Conservation (phyloP, 2,329 filamentous ascomycete genomes). For the Exophiala mesophila region DNA sequence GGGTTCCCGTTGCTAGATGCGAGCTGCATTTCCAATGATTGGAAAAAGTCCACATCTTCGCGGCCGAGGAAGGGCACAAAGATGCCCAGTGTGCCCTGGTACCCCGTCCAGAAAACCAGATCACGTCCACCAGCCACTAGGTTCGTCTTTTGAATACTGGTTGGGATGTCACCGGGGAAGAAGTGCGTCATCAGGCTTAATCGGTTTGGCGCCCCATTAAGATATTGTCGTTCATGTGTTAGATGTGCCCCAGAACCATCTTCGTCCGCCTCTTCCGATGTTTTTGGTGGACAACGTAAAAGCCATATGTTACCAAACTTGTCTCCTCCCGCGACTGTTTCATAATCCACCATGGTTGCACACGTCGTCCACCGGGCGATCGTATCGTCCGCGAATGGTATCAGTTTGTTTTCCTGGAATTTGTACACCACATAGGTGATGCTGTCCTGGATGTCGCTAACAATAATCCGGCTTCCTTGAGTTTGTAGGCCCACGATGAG, state of each 20-base stretch:
- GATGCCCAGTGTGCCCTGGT: constrained; percentile 91
- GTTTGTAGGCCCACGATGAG: constrained; percentile 86
- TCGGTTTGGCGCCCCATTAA: constrained; percentile 82
- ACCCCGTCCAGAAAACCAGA: constrained; percentile 84
- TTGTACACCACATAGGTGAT: constrained; percentile 94
- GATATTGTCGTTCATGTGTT: constrained; percentile 82
- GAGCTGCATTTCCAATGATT: constrained; percentile 83
- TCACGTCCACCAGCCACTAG: constrained; percentile 89
- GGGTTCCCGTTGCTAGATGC: constrained; percentile 67
- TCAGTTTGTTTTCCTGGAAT: constrained; percentile 80
- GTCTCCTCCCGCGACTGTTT: constrained; percentile 89
- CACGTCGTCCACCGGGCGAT: constrained; percentile 87
- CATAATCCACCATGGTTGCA: constrained; percentile 93
- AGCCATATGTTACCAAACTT: constrained; percentile 98
- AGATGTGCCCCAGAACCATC: constrained; percentile 85
- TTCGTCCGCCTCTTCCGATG: constrained; percentile 85
- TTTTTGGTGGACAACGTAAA: constrained; percentile 77
- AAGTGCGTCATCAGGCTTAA: constrained; percentile 82
- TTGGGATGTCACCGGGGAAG: constrained; percentile 88
- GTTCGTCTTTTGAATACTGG: constrained; percentile 80
- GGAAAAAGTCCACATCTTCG: constrained; percentile 97
- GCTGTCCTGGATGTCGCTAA: constrained; percentile 88
- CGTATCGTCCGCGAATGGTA: constrained; percentile 88
- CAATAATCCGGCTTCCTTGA: constrained; percentile 84
- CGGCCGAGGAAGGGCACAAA: constrained; percentile 86